These are phyloP conservation scores for Ganoderma boninense DNA, from an alignment of 1,284 basidiomycete species.

Conservation along the genomic window DNA sequence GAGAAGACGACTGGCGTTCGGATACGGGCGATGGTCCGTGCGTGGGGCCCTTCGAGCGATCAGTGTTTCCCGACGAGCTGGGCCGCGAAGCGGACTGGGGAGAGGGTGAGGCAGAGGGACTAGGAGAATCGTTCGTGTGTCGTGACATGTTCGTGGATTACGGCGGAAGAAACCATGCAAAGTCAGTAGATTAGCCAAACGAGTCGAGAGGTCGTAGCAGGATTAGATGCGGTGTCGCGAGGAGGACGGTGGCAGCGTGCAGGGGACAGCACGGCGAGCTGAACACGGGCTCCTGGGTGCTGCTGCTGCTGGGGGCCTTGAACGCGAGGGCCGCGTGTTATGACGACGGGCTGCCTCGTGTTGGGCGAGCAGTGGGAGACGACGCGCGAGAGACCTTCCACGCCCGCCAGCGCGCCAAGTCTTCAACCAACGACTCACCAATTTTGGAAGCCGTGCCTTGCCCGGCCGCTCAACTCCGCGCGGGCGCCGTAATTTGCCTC, in stretches of 20 bases:
- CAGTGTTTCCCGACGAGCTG: conserved; percentile 36
- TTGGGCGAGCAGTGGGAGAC: conserved; percentile 36
- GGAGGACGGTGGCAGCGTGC: conserved; percentile 33
- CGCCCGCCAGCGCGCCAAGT: conserved; percentile 17
- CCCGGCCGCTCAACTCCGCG: conserved; percentile 22
- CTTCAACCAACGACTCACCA: conserved; percentile 37
- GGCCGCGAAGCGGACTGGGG: conserved; percentile 40
- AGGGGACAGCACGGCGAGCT: conserved; percentile 38
- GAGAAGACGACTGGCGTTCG: conserved; percentile 35
- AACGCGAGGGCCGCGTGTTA: conserved; percentile 47
- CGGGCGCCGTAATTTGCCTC: conserved; percentile 30
- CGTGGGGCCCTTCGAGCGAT: conserved; percentile 29
- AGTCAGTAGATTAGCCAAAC: conserved; percentile 35
- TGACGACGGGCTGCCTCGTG: conserved; percentile 46
- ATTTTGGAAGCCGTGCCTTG: conserved; percentile 25
- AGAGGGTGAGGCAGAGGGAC: conserved; percentile 37
- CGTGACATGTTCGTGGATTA: conserved; percentile 45
- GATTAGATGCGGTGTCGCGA: conserved; percentile 41
- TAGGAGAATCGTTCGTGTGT: conserved; percentile 41
- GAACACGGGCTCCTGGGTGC: conserved; percentile 40
- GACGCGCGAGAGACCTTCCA: conserved; percentile 32
- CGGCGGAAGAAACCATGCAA: conserved; percentile 37
- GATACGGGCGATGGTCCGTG: conserved; percentile 35
- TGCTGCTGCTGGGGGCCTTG: conserved; percentile 40
- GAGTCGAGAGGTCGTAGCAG: conserved; percentile 32